Evolutionary conservation across 2,329 filamentous ascomycete species (phyloP).

Genomic region (Arachnomyces sp.): DNA sequence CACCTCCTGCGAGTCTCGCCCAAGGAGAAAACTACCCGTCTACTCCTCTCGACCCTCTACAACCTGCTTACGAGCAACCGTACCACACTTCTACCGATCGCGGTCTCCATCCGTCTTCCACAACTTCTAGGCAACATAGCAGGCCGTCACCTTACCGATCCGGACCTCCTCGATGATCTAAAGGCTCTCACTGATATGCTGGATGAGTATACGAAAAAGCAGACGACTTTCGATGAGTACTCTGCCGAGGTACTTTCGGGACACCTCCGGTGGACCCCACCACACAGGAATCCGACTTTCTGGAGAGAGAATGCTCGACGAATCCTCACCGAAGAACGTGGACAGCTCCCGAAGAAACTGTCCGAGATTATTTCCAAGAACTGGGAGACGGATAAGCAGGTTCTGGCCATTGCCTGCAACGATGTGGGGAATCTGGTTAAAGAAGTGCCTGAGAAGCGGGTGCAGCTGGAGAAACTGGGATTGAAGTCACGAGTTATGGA

Average conservation of each 20-base stretch:
- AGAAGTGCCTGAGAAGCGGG: slow-evolving; percentile 77
- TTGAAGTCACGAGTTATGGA: slow-evolving; percentile 87
- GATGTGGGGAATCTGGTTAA: slow-evolving; percentile 84
- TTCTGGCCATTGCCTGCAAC: slow-evolving; percentile 86
- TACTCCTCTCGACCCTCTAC: slow-evolving; percentile 79
- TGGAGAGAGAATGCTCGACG: slow-evolving; percentile 86
- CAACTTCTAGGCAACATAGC: slow-evolving; percentile 52
- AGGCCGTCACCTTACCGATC: slow-evolving; percentile 43
- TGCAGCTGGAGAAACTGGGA: slow-evolving; percentile 72
- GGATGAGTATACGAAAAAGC: slow-evolving; percentile 71
- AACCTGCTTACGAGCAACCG: slow-evolving; percentile 74
- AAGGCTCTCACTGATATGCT: slow-evolving; percentile 55
- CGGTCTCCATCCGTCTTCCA: slow-evolving; percentile 76
- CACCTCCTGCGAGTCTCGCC: slow-evolving; percentile 85
- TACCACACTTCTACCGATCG: slow-evolving; percentile 65
- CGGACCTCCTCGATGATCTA: slow-evolving; percentile 44
- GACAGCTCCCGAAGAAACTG: slow-evolving; percentile 68
- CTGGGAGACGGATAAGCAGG: slow-evolving; percentile 77
- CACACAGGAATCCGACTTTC: slow-evolving; percentile 77
- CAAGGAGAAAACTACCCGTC: slow-evolving; percentile 94
- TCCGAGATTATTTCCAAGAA: slow-evolving; percentile 77
- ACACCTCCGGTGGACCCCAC: slow-evolving; percentile 86
- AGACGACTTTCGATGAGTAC: slow-evolving; percentile 61
- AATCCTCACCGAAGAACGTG: slow-evolving; percentile 77
- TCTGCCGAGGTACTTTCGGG: slow-evolving; percentile 78